Evolutionary conservation across 257 asterid species (phyloP), one percentile per base, ranked within the genome.

Genomic region (Dorcoceras hygrometricum): DNA sequence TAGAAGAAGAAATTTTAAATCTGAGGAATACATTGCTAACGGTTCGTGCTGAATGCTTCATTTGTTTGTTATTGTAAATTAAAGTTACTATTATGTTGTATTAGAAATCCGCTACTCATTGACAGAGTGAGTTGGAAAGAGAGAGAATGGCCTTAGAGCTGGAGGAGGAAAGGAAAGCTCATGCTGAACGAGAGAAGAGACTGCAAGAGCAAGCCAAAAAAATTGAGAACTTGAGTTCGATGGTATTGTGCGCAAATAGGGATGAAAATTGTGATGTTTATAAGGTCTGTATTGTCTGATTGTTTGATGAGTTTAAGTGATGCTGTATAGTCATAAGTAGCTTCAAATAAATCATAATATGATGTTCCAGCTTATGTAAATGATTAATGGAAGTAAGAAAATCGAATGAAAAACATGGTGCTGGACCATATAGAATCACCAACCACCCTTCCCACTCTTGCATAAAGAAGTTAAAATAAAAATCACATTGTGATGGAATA

Each of bases 101-200:
- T 19, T 70, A 53, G 65, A 32, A 48, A 54, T 71, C 48, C 71
- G 46, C 57, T 69, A 58, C 62, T 58, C 31, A 24, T 75, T 28
- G 26, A 56, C 71, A 93, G 99, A 88, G 90, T 80, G 99, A 93
- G 75, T 73, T 87, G 82, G 98, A 93, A 83, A 85, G 98, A 73
- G 98, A 93, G 82, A 84, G 96, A 79, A 93, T 93, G 74, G 93
- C 98, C 66, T 75, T 89, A 77, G 95, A 85, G 86, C 81, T 90
- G 73, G 99, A 93, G 83, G 99, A 85, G 79, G 97, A 90, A 79
- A 93, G 88, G 86, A 84, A 90, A 86, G 95, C 91, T 72, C 97
- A 90, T 75, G 97, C 95, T 72, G 97, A 93, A 81, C 68, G 87
- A 63, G 98, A 93, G 67, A 88, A 73, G 83, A 84, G 82, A 86